phyloP scores from a whole-genome alignment of 129 eudicot species.

The Flaveria robusta region DNA sequence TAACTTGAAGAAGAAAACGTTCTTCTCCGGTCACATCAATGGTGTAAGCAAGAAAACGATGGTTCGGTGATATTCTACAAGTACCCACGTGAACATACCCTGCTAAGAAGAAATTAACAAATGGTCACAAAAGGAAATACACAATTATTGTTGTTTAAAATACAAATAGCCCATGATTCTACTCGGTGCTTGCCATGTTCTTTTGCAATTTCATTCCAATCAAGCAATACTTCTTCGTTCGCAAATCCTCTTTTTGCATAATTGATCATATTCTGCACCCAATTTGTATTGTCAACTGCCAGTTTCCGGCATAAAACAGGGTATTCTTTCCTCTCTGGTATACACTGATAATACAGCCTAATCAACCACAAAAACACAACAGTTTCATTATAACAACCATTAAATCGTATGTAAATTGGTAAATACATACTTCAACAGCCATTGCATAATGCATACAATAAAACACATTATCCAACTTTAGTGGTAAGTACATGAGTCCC shows the following conservation, averaged over 20 bases:
- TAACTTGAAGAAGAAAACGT: constrained; percentile 66
- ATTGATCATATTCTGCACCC: constrained; percentile 49
- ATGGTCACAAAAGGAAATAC: neutral
- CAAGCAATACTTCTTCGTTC: constrained; percentile 68
- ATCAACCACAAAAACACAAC: constrained; percentile 20
- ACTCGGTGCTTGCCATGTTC: constrained; percentile 49
- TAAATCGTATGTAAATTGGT: constrained; percentile 17
- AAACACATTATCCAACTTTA: neutral
- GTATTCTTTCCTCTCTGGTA: constrained; percentile 89
- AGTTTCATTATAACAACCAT: neutral
- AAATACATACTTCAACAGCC: constrained; percentile 10
- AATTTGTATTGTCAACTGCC: constrained; percentile 41
- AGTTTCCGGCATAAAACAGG: constrained; percentile 77
- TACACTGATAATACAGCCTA: constrained; percentile 88
- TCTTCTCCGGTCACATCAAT: constrained; percentile 72
- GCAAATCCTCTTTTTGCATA: constrained; percentile 36
- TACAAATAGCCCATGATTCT: neutral
- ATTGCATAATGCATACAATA: neutral
- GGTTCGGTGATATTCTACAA: constrained; percentile 91
- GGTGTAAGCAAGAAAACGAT: constrained; percentile 81
- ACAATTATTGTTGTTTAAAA: neutral
- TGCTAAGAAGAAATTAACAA: constrained; percentile 26
- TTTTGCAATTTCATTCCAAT: constrained; percentile 89
- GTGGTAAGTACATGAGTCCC: neutral
- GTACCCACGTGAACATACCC: constrained; percentile 95